Evolutionary conservation across 2,329 filamentous ascomycete species (phyloP).

Genomic region (Cladophialophora bantiana): DNA sequence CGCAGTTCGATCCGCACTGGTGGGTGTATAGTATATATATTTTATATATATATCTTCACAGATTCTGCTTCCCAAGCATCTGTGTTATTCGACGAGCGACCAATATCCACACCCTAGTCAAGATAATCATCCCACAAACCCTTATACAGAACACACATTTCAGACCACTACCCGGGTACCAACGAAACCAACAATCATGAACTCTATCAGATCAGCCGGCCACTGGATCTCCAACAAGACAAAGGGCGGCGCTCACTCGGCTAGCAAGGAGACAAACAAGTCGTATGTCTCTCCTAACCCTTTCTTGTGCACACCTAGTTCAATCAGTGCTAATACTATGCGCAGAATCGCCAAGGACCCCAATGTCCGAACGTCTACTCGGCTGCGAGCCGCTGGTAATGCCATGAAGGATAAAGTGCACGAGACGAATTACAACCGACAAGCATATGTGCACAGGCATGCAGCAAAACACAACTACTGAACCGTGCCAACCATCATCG

Average conservation of each 20-base stretch:
- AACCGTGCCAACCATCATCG: not conserved
- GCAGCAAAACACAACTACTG: conserved; percentile 37
- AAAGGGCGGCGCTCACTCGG: conserved; percentile 29
- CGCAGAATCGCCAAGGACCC: conserved; percentile 37
- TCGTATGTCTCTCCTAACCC: conserved; percentile 22
- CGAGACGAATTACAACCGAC: conserved; percentile 32
- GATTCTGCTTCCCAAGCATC: conserved; percentile 8
- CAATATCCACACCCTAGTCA: not conserved
- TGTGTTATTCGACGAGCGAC: not conserved
- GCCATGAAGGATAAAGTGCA: conserved; percentile 35
- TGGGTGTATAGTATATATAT: conserved; percentile 16
- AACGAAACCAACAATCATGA: conserved; percentile 24
- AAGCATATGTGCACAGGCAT: conserved; percentile 34
- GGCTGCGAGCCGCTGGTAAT: conserved; percentile 34
- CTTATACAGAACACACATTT: not conserved
- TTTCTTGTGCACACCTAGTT: not conserved
- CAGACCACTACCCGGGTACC: not conserved
- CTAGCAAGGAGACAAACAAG: conserved; percentile 38
- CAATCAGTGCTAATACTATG: not conserved
- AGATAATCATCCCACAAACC: not conserved
- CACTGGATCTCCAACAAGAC: conserved; percentile 37
- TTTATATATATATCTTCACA: no score
- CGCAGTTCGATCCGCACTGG: not conserved
- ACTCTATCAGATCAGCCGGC: conserved; percentile 30
- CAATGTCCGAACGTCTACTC: conserved; percentile 32